Base-by-base conservation (phyloP, 108 stramenopile species). In the Mediolabrus comicus region DNA sequence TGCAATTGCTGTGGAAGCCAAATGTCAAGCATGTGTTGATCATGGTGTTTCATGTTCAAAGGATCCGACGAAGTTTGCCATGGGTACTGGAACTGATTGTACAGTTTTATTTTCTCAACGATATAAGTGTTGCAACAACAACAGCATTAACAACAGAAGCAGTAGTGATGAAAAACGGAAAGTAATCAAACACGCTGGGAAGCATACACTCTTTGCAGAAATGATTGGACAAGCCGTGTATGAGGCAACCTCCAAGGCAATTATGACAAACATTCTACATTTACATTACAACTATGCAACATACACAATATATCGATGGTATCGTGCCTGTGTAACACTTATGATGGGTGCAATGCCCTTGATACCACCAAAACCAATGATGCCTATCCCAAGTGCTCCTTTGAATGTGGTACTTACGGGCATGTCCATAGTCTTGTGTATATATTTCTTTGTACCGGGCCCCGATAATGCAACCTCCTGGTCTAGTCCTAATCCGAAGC, bases 221-320 rank as follows among this genome's bases (percentile, higher is more conserved):
- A 41, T 83, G 59, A 51, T 83, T 38, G 83, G 83, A 3, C 83
- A 83, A 46, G 75, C 83, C 4, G 83, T 83, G 41, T 74, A 76
- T 19, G 88, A 86, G 36, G 84, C 85, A 22, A 92, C 79, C 10
- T 65, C 54, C 5, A 75, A 77, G 13, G 87, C 87, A 33, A 83
- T 84, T 53, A 74, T 80, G 54, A 78, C 27, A 29, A 92, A 75
- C 53, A 67, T 78, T 31, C 65, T 72, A 12, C 16, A 78, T 29
- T 14, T 49, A 43, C 65, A 78, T 32, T 54, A 66, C 41, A 67
- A 41, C 12, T 61, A 39, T 31, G 34, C 30, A n/a, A 41, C 34
- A 5, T 72, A 78, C 66, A 53, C 53, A 9, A 10, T 78, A 10
- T 29, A 51, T 26, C 27, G 53, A 22, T 54, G 52, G 63, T 41